Percentiles rank a stretch among this genome's conserved stretches.
These are phyloP conservation scores for Microdochium paspali DNA, from an alignment of 2,329 filamentous ascomycete genomes.

Conservation along the genomic window DNA sequence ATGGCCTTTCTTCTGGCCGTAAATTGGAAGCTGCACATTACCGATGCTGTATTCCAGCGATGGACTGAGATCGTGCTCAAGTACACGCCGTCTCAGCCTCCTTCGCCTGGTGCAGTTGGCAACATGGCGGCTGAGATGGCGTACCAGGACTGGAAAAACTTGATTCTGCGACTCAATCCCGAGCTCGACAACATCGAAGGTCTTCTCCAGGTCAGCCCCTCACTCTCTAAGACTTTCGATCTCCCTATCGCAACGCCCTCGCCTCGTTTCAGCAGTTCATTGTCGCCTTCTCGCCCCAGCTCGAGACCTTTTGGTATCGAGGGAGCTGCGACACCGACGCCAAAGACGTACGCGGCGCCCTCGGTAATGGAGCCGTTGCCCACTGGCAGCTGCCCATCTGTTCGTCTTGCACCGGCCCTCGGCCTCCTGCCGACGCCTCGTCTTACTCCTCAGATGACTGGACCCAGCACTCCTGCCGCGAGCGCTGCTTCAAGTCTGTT, in stretches of 20 bases:
- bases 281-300: conserved; percentile 28
- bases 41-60: conserved; percentile 76
- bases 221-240: conserved; percentile 19
- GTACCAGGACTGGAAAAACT: conserved; percentile 45
- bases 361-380: conserved; percentile 40
- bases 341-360: conserved; percentile 30
- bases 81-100: conserved; percentile 60
- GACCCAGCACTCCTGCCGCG: conserved; percentile 52
- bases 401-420: conserved; percentile 40
- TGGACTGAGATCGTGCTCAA: conserved; percentile 92
- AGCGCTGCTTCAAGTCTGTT: conserved; percentile 41
- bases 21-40: conserved; percentile 90
- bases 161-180: conserved; percentile 47
- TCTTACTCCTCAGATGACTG: conserved; percentile 44
- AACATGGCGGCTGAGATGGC: conserved; percentile 32
- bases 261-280: conserved; percentile 23
- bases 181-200: conserved; percentile 49
- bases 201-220: conserved; percentile 27
- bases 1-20: conserved; percentile 83
- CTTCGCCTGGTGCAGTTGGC: conserved; percentile 39
- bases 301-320: conserved; percentile 23
- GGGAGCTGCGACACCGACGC: conserved; percentile 19
- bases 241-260: conserved; percentile 28
- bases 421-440: conserved; percentile 50
- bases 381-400: conserved; percentile 30